Percentiles rank a stretch among this genome's conserved stretches.
Conservation (phyloP, 1,284 basidiomycete species). For the Coniferiporia sulphurascens region DNA sequence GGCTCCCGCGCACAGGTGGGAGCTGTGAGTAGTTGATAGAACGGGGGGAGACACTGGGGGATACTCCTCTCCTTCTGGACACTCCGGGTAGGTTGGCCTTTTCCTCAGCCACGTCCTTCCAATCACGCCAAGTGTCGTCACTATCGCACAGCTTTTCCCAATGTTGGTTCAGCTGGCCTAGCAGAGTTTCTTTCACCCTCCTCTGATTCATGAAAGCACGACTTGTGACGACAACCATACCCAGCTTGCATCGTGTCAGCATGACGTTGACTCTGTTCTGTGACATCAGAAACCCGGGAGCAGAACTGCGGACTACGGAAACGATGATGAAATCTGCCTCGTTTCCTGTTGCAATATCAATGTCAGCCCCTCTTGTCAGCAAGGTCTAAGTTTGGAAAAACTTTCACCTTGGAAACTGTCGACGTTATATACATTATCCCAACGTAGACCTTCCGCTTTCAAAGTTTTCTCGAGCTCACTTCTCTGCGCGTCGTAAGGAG, state of each 20-base stretch:
- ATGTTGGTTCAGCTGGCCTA: conserved; percentile 28
- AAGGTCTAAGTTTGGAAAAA: too few relatives aligned
- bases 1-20: neutral
- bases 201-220: conserved; percentile 29
- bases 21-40: neutral
- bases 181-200: conserved; percentile 29
- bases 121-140: conserved; percentile 23
- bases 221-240: conserved; percentile 39
- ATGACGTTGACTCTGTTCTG: conserved; percentile 42
- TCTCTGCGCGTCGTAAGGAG: conserved; percentile 55
- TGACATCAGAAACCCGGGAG: conserved; percentile 37
- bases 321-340: conserved; percentile 41
- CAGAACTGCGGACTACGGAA: conserved; percentile 39
- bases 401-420: conserved; percentile 45
- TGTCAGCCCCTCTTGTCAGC: neutral
- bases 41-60: neutral
- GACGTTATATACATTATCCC: conserved; percentile 47
- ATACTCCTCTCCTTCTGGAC: neutral
- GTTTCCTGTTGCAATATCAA: conserved; percentile 30
- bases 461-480: conserved; percentile 38
- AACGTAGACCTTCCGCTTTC: conserved; percentile 32
- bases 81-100: conserved; percentile 6
- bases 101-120: conserved; percentile 20
- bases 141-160: conserved; percentile 21
- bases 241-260: conserved; percentile 40